Evolutionary conservation across 2,329 filamentous ascomycete genomes (phyloP).

Genomic region (Trichoderma sp.): DNA sequence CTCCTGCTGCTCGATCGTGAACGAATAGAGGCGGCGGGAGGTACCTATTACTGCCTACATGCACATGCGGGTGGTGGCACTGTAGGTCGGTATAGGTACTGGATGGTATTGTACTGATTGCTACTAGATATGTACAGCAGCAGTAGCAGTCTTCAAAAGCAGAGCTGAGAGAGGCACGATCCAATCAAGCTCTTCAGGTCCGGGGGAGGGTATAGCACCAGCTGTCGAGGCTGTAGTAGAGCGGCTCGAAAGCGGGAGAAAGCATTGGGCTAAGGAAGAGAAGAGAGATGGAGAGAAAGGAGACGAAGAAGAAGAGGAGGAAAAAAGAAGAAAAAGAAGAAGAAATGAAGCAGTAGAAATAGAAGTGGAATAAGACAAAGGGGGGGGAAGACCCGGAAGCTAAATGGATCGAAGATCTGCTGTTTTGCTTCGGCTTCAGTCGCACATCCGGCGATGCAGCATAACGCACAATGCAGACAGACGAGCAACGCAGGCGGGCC

Average conservation of each 20-base stretch:
- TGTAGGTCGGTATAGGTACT: too few species aligned
- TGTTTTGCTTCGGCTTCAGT: too few species aligned
- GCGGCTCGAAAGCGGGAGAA: neutral
- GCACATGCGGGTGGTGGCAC: too few species aligned
- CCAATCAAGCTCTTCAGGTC: too few species aligned
- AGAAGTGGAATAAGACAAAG: neutral
- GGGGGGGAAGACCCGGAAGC: neutral
- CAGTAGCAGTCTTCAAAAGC: too few species aligned
- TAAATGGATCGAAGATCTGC: constrained; percentile 2
- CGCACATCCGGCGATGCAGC: neutral
- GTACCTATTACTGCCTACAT: too few species aligned
- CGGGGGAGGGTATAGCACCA: neutral
- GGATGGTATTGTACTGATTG: too few species aligned
- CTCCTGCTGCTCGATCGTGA: too few species aligned
- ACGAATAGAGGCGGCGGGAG: too few species aligned
- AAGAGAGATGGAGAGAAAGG: too few species aligned
- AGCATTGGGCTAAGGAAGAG: neutral
- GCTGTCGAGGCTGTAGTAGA: neutral
- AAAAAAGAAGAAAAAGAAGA: neutral
- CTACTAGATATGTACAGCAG: too few species aligned
- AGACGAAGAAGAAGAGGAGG: neutral
- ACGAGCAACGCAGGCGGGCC: neutral
- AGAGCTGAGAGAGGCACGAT: too few species aligned
- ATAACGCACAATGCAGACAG: neutral
- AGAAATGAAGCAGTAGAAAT: neutral